Conservation (phyloP, 2,329 filamentous ascomycete species). For the Coleophoma cylindrospora region DNA sequence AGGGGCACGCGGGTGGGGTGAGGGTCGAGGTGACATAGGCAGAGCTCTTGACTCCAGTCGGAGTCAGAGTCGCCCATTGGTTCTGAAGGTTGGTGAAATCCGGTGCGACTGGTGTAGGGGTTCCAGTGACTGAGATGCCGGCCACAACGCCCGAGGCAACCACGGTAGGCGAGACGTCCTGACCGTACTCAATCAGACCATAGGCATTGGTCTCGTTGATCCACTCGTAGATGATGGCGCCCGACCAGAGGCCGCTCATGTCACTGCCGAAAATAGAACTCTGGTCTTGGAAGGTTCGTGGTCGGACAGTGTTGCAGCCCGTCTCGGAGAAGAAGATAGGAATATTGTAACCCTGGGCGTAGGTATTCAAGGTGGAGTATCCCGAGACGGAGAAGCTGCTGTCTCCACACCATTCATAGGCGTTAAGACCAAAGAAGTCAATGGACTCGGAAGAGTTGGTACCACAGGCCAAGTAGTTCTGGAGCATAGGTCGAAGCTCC, state of each 20-base stretch:
- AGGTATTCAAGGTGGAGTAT: constrained; percentile 62
- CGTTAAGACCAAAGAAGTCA: constrained; percentile 84
- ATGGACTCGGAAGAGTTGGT: constrained; percentile 62
- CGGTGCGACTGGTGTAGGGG: constrained; percentile 65
- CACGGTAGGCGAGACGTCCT: constrained; percentile 41
- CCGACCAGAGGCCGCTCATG: constrained; percentile 69
- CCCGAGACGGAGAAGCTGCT: constrained; percentile 55
- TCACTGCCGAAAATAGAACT: constrained; percentile 68
- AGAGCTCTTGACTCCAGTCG: constrained; percentile 58
- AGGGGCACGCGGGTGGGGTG: constrained; percentile 64
- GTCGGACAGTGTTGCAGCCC: constrained; percentile 65
- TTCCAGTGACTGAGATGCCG: constrained; percentile 65
- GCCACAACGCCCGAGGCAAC: constrained; percentile 51
- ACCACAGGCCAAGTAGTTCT: constrained; percentile 75
- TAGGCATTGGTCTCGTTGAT: constrained; percentile 80
- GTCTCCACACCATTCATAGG: constrained; percentile 72
- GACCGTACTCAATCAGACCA: constrained; percentile 72
- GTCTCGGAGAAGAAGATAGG: constrained; percentile 89
- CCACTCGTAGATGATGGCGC: constrained; percentile 86
- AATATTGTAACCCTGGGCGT: constrained; percentile 68
- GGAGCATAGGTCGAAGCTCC: constrained; percentile 55
- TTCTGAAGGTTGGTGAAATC: constrained; percentile 74
- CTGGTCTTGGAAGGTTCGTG: constrained; percentile 66
- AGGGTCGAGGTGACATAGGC: constrained; percentile 56
- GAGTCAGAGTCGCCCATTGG: constrained; percentile 59